Evolutionary conservation across 139 green algal species (phyloP), one percentile per base, ranked within the genome.

Genomic region (Picochlorum sp.): DNA sequence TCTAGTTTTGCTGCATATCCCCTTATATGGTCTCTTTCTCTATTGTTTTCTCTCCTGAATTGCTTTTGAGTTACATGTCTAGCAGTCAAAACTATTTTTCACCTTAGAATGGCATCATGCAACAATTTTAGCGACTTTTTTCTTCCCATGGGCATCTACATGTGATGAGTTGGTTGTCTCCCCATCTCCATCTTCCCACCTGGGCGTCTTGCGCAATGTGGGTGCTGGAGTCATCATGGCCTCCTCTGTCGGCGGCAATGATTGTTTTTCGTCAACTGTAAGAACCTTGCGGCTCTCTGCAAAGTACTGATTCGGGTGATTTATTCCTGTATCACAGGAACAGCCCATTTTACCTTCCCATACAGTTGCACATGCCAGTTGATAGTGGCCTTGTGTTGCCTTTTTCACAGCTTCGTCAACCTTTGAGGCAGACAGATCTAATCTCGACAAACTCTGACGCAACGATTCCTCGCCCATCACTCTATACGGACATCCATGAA

Each of bases 401-500:
- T 93, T 95, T 38, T 66, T 50, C 64, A 92, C 67, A n/a, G 86
- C 87, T 57, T 93, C 84, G 0, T 84, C 68, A 0, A 86, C 63
- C 6, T 78, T 60, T 13, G 64, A 23, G 20, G 61, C 47, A 0
- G 66, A 23, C 26, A 74, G 73, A 68, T 75, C 52, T 21, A 94
- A 52, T 2, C 67, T 57, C 0, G 57, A 24, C 45, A 96, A 74
- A 20, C 80, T 67, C 1, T 70, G 75, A 0, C 79, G 63, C 34
- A 98, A 77, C 30, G 63, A 54, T 3, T 79, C 69, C 52, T 85
- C 72, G 49, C 81, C 70, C 45, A 90, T 78, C 1, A 83, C 88
- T 45, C 80, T 83, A 83, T 95, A 98, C 4, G 93, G 93, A 75
- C 93, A 98, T 49, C 89, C 88, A 63, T 91, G 81, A 57, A 79